Evolutionary conservation across 345 rosid species (phyloP).

Genomic region (Nephelium lappaceum): DNA sequence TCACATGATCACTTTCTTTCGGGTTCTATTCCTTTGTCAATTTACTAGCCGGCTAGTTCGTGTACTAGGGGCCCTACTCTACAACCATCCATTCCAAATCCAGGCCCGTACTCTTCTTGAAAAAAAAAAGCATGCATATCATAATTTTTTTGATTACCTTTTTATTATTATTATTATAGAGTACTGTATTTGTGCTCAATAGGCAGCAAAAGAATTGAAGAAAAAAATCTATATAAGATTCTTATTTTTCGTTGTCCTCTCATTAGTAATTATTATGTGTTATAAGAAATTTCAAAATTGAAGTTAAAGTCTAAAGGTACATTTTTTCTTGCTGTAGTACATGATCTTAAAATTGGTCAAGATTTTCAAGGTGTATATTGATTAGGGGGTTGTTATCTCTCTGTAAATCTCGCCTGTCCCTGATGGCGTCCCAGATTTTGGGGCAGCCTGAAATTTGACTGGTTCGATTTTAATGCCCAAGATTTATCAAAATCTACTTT

Average conservation of each 20-base stretch:
- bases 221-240: too few relatives aligned
- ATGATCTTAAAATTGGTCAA: background rate
- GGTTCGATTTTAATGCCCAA: background rate
- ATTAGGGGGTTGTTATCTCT: background rate
- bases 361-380: background rate
- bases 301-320: too few relatives aligned
- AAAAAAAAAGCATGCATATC: too few relatives aligned
- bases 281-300: too few relatives aligned
- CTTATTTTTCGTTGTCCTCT: too few relatives aligned
- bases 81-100: background rate
- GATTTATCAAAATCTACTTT: background rate
- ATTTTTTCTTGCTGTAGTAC: background rate
- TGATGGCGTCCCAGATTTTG: background rate
- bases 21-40: background rate
- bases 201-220: too few relatives aligned
- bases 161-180: too few relatives aligned
- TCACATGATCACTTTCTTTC: background rate
- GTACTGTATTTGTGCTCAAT: too few relatives aligned
- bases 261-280: too few relatives aligned
- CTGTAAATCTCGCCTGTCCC: background rate
- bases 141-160: too few relatives aligned
- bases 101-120: too few relatives aligned
- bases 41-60: background rate
- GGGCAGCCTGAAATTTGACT: background rate
- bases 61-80: background rate